Percentiles rank a stretch among this genome's conserved stretches.
phyloP scores from a whole-genome alignment of 202 grass and related monocot genomes.

The Carex arenaria region DNA sequence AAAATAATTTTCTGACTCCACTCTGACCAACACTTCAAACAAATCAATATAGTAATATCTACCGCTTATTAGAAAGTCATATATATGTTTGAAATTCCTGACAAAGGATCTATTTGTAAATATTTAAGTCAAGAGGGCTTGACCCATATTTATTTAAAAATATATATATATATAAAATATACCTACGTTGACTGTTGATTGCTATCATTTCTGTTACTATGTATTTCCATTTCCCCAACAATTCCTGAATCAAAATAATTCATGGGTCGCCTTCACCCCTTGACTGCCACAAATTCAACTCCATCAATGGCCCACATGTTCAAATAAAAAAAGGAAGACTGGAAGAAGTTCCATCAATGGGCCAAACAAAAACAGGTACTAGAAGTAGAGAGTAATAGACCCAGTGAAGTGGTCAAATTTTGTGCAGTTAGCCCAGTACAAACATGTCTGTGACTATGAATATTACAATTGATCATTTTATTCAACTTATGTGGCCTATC shows the following conservation, averaged over 20 bases:
- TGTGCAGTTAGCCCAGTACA: not conserved
- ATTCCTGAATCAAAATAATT: not conserved
- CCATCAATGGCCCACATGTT: not conserved
- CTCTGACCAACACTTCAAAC: too few species aligned
- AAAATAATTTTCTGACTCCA: too few species aligned
- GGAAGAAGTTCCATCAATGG: not conserved
- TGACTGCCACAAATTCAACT: not conserved
- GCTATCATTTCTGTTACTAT: not conserved
- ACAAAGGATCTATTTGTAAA: too few species aligned
- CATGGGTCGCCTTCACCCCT: not conserved
- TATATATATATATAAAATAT: too few species aligned
- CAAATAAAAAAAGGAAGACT: not conserved
- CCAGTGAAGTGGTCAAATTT: not conserved
- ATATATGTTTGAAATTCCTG: too few species aligned
- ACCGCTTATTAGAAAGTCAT: too few species aligned
- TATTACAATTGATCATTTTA: not conserved
- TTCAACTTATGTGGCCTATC: not conserved
- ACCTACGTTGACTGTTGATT: not conserved
- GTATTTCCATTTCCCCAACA: not conserved
- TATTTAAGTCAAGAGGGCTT: too few species aligned
- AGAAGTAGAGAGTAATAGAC: not conserved
- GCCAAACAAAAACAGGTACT: not conserved
- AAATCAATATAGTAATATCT: too few species aligned
- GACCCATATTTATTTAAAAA: too few species aligned
- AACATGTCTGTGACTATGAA: not conserved